Base-by-base conservation (phyloP, 2,329 filamentous ascomycete genomes). In the Epichloe gansuensis region DNA sequence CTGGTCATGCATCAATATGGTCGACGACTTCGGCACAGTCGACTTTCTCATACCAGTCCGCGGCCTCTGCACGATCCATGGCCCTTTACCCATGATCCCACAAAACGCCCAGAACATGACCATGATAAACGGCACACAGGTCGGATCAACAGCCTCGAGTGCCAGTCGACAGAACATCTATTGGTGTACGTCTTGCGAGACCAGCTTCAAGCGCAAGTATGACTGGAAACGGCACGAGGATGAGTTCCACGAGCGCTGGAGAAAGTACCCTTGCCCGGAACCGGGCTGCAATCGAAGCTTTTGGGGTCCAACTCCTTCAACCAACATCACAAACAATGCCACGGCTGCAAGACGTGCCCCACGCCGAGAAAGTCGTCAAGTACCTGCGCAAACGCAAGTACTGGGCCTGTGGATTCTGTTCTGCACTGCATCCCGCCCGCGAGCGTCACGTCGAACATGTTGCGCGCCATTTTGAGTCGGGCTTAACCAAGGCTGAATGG, bases 171-270 rank as follows among this genome's bases (percentile, higher is more conserved):
- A 69, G 46, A 75, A 77, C 56, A 73, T 76, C 31, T 78, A 78
- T 63, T 78, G 75, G 75, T 78, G 75, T 60, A 78, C 75, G 4
- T 76, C 74, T 17, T 78, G 74, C 65, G 80, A 84, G 63, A 82
- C 82, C 48, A 81, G 79, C 46, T 82, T 85, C 62, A 81, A 82
- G 69, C 75, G 80, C 57, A 84, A 84, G 62, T 82, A 82, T 57
- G 81, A 85, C 64, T 86, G 78, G 82, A 83, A 83, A 65, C 75
- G 80, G 35, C 82, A 86, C 65, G 81, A 85, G 63, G 81, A 84
- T 59, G 81, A 83, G 65, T 83, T 84, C 61, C 81, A 85, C 65
- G 81, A 85, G 69, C 78, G 82, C 52, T 80, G 80, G 70, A 78
- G 81, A 57, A 83, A 82, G 61, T 85, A 83, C 64, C 80, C 81